Conservation (phyloP, 2,329 filamentous ascomycete species). For the Claviceps sp. region DNA sequence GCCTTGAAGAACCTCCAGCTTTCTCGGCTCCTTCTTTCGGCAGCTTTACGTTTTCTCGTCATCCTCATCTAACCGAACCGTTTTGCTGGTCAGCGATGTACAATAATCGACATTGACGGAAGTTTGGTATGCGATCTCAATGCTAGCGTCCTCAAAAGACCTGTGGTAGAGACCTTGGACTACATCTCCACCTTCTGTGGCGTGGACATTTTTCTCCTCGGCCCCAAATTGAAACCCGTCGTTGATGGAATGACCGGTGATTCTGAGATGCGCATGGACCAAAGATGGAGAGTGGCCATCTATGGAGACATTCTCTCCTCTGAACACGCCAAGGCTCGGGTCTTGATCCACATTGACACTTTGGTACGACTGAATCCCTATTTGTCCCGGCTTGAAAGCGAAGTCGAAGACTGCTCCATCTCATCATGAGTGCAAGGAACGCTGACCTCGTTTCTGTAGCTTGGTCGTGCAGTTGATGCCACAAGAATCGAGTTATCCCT, state of each 20-base stretch:
- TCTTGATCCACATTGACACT: constrained; percentile 94
- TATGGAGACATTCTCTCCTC: constrained; percentile 92
- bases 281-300: constrained; percentile 82
- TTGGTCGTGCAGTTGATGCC: constrained; percentile 61
- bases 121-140: constrained; percentile 68
- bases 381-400: background rate
- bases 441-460: constrained; percentile 27
- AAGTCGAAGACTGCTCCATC: too few relatives aligned
- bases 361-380: constrained; percentile 42
- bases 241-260: constrained; percentile 63
- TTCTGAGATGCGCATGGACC: constrained; percentile 71
- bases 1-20: background rate
- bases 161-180: constrained; percentile 74
- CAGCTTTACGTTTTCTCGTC: background rate
- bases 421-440: too few relatives aligned
- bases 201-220: constrained; percentile 91
- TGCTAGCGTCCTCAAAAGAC: constrained; percentile 54
- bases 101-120: constrained; percentile 85
- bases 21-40: background rate
- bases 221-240: constrained; percentile 73
- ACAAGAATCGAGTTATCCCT: constrained; percentile 74
- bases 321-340: constrained; percentile 91
- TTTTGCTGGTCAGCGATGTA: constrained; percentile 48
- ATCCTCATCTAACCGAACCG: background rate
- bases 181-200: constrained; percentile 78